Base-by-base conservation (phyloP, 2,329 filamentous ascomycete species). In the Fusarium incarnatum region DNA sequence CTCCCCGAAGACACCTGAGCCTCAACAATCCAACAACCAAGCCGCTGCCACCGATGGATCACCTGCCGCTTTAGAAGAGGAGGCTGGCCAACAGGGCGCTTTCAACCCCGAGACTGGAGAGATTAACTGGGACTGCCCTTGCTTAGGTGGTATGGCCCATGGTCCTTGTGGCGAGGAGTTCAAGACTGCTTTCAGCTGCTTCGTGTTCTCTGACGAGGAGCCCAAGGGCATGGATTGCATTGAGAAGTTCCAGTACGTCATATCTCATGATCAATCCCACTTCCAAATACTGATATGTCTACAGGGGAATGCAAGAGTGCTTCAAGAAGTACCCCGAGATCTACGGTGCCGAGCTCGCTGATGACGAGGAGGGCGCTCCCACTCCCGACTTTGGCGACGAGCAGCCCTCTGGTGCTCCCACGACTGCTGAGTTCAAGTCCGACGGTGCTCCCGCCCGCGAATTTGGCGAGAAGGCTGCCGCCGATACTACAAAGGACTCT, bases 61-160 rank as follows among this genome's bases (percentile, higher is more conserved):
- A 3, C 83, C 85, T 9, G 83, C 83, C 60, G 85, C 81, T 0
- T 83, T 96, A 16, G 92, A 97, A 80, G 89, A 93, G 64, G 94
- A 98, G 80, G 94, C 94, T 8, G 88, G 84, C 67, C 90, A 95
- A 78, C 90, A 98, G 81, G 96, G 94, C 59, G 96, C 96, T 2
- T 99, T 98, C 84, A 97, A 99, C 81, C 94, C 94, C 5, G 96
- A 98, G 84, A 99, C 96, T 12, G 96, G 96, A 74, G 96, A 99
- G 87, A 99, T 99, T 83, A 99, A 99, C 86, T 99, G 96, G 96
- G 96, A 98, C 80, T 99, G 96, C 81, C 96, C 96, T 18, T 99
- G 96, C 80, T 84, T 99, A 34, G 96, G 96, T 50, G 96, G 96
- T 56, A 99, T 99, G 96, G 96, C 96, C 10, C 84, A 97, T 78